A percentile compares a stretch with the other conserved stretches of the same genome.
These are phyloP conservation scores for Ampelomyces quisqualis DNA, from an alignment of 2,329 filamentous ascomycete genomes.

Conservation along the genomic window DNA sequence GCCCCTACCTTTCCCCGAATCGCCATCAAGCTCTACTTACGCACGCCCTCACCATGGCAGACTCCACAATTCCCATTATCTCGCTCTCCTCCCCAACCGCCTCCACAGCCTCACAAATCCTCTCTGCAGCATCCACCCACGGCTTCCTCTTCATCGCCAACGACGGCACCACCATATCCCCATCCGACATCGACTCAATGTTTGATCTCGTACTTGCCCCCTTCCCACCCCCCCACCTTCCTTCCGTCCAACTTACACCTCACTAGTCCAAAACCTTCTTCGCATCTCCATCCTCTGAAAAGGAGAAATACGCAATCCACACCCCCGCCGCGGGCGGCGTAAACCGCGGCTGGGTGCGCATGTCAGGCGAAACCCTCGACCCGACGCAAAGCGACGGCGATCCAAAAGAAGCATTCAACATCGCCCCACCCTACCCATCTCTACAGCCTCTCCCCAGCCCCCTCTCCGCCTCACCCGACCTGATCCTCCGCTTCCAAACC, in stretches of 20 bases:
- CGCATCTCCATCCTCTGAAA: conserved; percentile 67
- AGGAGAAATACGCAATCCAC: conserved; percentile 71
- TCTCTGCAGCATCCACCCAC: conserved; percentile 76
- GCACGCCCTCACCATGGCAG: conserved; percentile 2
- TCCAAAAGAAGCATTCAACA: conserved; percentile 83
- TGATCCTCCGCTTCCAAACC: conserved; percentile 66
- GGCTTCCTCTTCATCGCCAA: conserved; percentile 91
- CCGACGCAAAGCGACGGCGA: conserved; percentile 69
- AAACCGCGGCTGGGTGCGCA: conserved; percentile 85
- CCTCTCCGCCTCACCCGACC: conserved; percentile 60
- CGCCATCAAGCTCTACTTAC: no score
- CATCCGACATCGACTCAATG: conserved; percentile 64
- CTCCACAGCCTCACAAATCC: conserved; percentile 66
- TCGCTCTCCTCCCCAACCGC: conserved; percentile 66
- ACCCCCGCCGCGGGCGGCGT: conserved; percentile 56
- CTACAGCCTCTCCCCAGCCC: conserved; percentile 73
- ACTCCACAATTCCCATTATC: conserved; percentile 69
- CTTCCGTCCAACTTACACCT: no score
- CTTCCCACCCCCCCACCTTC: no score
- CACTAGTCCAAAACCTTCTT: conserved; percentile 75
- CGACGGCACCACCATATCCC: conserved; percentile 66
- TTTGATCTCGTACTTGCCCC: conserved; percentile 70
- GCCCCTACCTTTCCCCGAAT: neutral
- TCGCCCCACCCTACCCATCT: conserved; percentile 65
- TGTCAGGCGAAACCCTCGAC: conserved; percentile 87